Base-by-base conservation (phyloP, 495 filamentous ascomycete genomes). In the Penicillium steckii region DNA sequence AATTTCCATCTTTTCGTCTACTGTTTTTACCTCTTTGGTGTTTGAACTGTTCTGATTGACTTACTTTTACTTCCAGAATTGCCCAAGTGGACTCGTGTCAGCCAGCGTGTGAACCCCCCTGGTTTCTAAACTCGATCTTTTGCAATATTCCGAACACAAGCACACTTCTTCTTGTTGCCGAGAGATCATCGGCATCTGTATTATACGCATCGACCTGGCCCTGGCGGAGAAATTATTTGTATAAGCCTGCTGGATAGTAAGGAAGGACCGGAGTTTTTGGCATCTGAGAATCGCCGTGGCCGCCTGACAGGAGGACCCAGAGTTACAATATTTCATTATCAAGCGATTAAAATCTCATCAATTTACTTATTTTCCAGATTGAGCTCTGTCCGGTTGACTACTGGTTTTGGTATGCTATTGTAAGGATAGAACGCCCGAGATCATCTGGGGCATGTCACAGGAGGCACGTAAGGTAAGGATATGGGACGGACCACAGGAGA, bases 81-180 rank as follows among this genome's bases (percentile, higher is more conserved):
- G 40, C 92, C 92, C 37, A 97, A 97, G 74, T 97, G 92, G 92
- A 97, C 92, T 50, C 82, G 92, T 77, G 85, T 97, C 44, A 91
- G 87, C 50, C 92, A 97, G 72, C 79, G 92, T 69, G 60, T 97
- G 59, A 97, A 97, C 72, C 92, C 92, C 43, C 92, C 92, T 43
- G 92, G 92, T 62, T 97, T 92, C 69, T 97, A 85, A 83, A 52
- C 52, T 33, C 29, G 42, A 46, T 41, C n/a, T 21, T 25, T 32
- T 25, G 25, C 38, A 25, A 40, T 21, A 18, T 30, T 41, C 26
- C 33, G 50, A 38, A 43, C 37, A 38, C 46, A 27, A 46, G 33
- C 19, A 46, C 30, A 42, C 45, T 51, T 44, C 23, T 42, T 37
- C 44, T 44, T 50, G 40, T 49, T 46, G 50, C 41, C 58, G 54